Conservation (phyloP, 495 filamentous ascomycete species). For the Tuber brumale region DNA sequence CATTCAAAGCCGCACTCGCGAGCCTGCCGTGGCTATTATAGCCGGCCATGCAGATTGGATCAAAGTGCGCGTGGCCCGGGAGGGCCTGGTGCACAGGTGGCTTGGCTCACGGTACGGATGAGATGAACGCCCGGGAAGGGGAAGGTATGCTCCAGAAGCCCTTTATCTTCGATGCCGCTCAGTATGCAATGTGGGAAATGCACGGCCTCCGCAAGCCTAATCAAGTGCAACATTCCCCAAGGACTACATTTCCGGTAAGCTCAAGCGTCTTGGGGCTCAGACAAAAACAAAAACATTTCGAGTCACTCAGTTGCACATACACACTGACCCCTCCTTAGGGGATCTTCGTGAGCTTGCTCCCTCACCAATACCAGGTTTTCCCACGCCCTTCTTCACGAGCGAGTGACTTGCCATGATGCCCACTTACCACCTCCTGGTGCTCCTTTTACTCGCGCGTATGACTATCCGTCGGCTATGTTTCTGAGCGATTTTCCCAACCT, state of each 20-base stretch:
- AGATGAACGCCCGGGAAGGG: not conserved
- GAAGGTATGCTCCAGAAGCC: no score
- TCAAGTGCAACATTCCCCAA: not conserved
- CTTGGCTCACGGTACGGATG: not conserved
- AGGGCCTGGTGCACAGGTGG: not conserved
- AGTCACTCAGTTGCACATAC: not conserved
- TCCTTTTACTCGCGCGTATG: not conserved
- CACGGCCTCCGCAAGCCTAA: not conserved
- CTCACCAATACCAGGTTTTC: not conserved
- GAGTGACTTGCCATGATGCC: not conserved
- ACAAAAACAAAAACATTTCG: not conserved
- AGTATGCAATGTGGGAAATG: not conserved
- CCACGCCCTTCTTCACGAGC: not conserved
- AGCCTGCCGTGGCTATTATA: not conserved
- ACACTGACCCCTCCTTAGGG: not conserved
- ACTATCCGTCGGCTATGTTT: not conserved
- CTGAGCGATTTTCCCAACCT: not conserved
- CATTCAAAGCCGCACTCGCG: not conserved
- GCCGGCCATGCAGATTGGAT: no score
- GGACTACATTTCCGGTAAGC: not conserved
- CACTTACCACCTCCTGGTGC: not conserved
- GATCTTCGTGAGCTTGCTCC: not conserved
- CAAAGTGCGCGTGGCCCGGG: not conserved
- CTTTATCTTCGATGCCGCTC: no score
- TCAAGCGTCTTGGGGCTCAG: not conserved